Evolutionary conservation across 164 flowering plant genomes (phyloP), one percentile per base, ranked within the genome.

Genomic region (Nymphaea colorata): DNA sequence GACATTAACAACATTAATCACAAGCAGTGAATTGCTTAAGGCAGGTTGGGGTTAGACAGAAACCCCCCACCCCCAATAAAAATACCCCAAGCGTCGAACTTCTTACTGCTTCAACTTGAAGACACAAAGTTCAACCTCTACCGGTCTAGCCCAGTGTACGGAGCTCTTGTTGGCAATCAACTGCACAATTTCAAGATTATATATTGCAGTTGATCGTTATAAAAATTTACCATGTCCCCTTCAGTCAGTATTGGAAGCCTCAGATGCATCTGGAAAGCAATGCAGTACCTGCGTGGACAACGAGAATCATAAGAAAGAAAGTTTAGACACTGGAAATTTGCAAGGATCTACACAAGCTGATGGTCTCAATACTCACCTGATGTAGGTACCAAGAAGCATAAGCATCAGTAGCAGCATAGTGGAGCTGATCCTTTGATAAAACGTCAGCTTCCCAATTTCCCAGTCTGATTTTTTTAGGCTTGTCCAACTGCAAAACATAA

Each of bases 381-480:
- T 82, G 82, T 0, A 89, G 70, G 75, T 81, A 76, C 96, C 90
- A 89, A 36, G 90, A 91, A 71, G 81, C 89, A 80, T 79, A 89
- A 68, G 97, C 96, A 84, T 91, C 96, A 16, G 83, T 81, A 69
- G 97, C 96, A 41, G 95, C 96, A 77, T 91, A 91, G 25, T 75
- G 65, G 66, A 86, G 76, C 74, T 89, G 89, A 6, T 71, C 81
- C 69, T 74, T 76, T 42, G 97, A 87, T 67, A 91, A 74, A 73
- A 66, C 53, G 55, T 53, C 17, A 41, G 71, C 80, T 76, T 91
- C 96, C 97, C 97, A 91, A 71, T 91, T 86, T 71, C 97, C 93
- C 18, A 83, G 65, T 71, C 84, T 82, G 60, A 86, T 80, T 64
- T 66, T 81, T 5, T 74, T 70, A 10, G 86, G 84, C 76, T 91